Evolutionary conservation across 306 rosid genomes (phyloP).

Genomic region (Adenanthera pavonina): DNA sequence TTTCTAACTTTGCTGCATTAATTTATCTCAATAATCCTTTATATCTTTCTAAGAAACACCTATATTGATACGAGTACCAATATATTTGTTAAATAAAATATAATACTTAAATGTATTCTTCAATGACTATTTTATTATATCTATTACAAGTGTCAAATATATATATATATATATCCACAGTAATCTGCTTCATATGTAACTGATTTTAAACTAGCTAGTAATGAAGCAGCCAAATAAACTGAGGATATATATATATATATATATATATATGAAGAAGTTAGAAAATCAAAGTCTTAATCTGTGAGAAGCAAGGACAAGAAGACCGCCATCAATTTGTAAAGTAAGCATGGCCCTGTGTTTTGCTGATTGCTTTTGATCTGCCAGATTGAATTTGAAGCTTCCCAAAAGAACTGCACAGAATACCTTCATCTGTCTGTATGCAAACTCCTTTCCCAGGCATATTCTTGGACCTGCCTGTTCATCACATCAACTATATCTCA

Average conservation of each 20-base stretch:
- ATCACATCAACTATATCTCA: conserved; percentile 5
- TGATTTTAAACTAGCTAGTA: not conserved
- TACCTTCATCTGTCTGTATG: conserved; percentile 62
- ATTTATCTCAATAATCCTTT: too few relatives aligned
- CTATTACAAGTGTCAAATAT: too few relatives aligned
- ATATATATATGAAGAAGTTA: not conserved
- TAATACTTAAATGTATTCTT: too few relatives aligned
- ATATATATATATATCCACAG: too few relatives aligned
- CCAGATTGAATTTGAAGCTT: conserved; percentile 46
- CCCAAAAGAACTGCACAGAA: conserved; percentile 48
- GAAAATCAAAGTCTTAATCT: conserved; percentile 21
- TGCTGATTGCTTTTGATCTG: conserved; percentile 44
- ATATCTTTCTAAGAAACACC: too few relatives aligned
- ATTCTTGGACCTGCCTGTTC: conserved; percentile 68
- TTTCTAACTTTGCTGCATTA: too few relatives aligned
- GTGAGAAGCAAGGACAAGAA: conserved; percentile 40
- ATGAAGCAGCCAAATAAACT: not conserved
- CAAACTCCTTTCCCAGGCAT: conserved; percentile 66
- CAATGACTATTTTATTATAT: too few relatives aligned
- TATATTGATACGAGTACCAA: too few relatives aligned
- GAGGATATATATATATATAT: too few relatives aligned
- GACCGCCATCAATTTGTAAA: conserved; percentile 56
- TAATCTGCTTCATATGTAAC: not conserved
- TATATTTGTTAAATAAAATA: too few relatives aligned
- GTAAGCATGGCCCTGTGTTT: conserved; percentile 53